Percentiles rank a stretch among this genome's conserved stretches.
phyloP scores from a whole-genome alignment of 108 stramenopile species.

The Cyclotella sp. region DNA sequence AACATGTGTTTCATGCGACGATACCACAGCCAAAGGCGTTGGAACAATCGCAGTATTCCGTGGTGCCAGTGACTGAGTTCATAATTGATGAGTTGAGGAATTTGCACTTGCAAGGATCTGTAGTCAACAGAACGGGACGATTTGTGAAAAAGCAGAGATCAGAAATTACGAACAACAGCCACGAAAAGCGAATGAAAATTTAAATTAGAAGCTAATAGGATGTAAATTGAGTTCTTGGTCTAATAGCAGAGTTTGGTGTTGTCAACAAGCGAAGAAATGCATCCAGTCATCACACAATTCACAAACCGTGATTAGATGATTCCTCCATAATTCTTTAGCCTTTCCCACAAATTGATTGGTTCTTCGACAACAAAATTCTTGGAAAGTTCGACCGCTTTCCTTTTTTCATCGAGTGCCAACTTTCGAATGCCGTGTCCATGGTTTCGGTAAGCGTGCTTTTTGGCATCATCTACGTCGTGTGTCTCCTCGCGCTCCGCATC shows the following conservation, averaged over 20 bases:
- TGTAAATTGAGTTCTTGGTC: too few species aligned
- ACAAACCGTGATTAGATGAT: too few species aligned
- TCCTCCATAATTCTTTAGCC: too few species aligned
- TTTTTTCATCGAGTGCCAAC: background rate
- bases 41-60: background rate
- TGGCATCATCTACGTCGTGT: background rate
- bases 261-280: too few species aligned
- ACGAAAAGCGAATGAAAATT: background rate
- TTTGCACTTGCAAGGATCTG: background rate
- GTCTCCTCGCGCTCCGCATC: background rate
- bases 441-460: too few species aligned
- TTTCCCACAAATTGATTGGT: too few species aligned
- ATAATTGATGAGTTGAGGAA: slow-evolving; percentile 22
- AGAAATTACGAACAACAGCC: background rate
- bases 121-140: too few species aligned
- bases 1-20: slow-evolving; percentile 13
- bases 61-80: slow-evolving; percentile 14
- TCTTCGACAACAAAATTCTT: too few species aligned
- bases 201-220: background rate
- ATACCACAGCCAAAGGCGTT: slow-evolving; percentile 1
- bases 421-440: background rate
- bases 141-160: too few species aligned
- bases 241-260: too few species aligned
- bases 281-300: too few species aligned
- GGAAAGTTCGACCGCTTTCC: background rate